Percentiles rank a stretch among this genome's conserved stretches.
Conservation (phyloP, 306 rosid genomes). For the Vigna mungo region DNA sequence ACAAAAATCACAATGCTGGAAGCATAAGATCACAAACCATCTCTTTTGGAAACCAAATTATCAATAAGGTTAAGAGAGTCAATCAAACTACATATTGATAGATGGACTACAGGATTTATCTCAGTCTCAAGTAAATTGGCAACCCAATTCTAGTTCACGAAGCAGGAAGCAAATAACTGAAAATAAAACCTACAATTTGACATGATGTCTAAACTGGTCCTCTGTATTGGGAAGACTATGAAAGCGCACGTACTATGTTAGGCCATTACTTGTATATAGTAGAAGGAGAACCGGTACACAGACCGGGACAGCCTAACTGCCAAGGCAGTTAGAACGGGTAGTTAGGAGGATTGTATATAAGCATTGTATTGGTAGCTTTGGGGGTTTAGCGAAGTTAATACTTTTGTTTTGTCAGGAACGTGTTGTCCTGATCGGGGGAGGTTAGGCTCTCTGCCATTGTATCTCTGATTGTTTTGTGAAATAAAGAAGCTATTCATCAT, state of each 20-base stretch:
- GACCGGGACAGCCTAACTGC: no score
- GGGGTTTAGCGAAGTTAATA: no score
- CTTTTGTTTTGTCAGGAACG: no score
- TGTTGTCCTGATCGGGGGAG: no score
- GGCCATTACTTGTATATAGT: no score
- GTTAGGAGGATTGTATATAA: no score
- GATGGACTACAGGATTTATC: constrained; percentile 1
- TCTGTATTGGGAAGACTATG: background rate
- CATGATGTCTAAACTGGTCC: background rate
- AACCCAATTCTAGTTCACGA: constrained; percentile 16
- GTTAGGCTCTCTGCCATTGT: no score
- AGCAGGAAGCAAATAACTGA: background rate
- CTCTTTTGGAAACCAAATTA: constrained; percentile 1
- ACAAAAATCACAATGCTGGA: background rate
- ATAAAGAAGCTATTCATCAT: no score
- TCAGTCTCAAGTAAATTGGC: background rate
- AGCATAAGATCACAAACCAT: background rate
- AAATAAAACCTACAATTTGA: background rate
- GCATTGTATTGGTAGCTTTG: no score
- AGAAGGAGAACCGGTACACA: no score
- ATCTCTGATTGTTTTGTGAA: no score
- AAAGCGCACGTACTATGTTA: background rate
- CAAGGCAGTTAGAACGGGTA: no score
- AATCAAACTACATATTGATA: background rate
- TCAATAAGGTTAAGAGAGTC: background rate